Conservation (phyloP, 345 rosid species). For the Aquilaria sinensis region DNA sequence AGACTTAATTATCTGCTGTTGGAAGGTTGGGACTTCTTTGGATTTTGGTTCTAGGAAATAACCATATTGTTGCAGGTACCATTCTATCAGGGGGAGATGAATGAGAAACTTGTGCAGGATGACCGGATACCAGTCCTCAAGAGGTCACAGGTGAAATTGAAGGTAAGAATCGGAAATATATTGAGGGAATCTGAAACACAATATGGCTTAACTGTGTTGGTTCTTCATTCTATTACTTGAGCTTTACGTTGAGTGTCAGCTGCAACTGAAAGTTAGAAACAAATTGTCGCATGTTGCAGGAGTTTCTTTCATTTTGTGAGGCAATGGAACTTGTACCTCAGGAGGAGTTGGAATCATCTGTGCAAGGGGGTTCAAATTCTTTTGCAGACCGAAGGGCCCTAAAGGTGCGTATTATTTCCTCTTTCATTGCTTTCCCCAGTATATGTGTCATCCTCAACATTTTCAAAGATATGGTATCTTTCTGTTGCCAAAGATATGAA, state of each 20-base stretch:
- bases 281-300: conserved; percentile 37
- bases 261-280: conserved; percentile 6
- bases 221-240: background rate
- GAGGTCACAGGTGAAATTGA: conserved; percentile 53
- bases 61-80: conserved; percentile 47
- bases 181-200: conserved; percentile 10
- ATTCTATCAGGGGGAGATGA: conserved; percentile 74
- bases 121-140: conserved; percentile 63
- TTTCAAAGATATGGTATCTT: too few relatives aligned
- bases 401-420: conserved; percentile 40
- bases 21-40: background rate
- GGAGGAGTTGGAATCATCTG: conserved; percentile 55
- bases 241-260: background rate
- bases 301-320: conserved; percentile 81
- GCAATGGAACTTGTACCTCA: conserved; percentile 73
- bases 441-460: background rate
- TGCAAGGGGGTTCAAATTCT: conserved; percentile 42
- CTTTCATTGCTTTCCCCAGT: background rate
- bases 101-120: conserved; percentile 50
- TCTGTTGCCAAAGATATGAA: too few relatives aligned
- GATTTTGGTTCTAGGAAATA: background rate
- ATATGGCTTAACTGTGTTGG: background rate
- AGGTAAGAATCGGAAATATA: conserved; percentile 33
- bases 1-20: background rate
- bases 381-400: conserved; percentile 70